Percentiles rank a stretch among this genome's conserved stretches.
Conservation (phyloP, 208 protist species). For the Trypanosoma grayi region DNA sequence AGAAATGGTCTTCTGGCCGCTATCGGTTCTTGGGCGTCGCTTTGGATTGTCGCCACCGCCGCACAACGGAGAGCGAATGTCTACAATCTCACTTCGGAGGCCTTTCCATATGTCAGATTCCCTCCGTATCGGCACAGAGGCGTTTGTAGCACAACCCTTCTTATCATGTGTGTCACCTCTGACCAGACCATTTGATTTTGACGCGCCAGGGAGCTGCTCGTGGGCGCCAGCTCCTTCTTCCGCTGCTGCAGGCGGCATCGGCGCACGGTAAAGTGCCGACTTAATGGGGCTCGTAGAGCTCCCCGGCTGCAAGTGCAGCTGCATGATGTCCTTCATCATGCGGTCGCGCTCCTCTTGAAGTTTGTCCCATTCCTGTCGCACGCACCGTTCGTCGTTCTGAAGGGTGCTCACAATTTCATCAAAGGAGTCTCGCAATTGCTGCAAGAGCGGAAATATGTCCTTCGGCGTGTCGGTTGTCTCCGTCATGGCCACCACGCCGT, state of each 20-base stretch:
- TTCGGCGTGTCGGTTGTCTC: not conserved
- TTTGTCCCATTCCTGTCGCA: slow-evolving; percentile 17
- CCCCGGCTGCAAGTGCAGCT: not conserved
- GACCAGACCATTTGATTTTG: not conserved
- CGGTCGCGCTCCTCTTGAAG: slow-evolving; percentile 25
- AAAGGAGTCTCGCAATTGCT: slow-evolving; percentile 29
- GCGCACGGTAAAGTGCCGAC: not conserved
- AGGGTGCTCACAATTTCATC: slow-evolving; percentile 28
- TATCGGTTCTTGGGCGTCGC: not conserved
- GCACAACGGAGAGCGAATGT: not conserved
- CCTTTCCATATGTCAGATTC: not conserved
- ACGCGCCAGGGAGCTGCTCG: not conserved
- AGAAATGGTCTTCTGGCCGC: too few species aligned
- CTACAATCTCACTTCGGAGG: not conserved
- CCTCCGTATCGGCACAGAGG: too few species aligned
- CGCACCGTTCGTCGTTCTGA: slow-evolving; percentile 20
- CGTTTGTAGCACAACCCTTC: not conserved
- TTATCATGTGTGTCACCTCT: too few species aligned
- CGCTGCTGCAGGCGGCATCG: not conserved
- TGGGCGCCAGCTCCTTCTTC: not conserved
- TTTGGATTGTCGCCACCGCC: not conserved
- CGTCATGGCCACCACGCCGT: too few species aligned
- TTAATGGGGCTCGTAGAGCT: not conserved
- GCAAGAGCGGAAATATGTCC: slow-evolving; percentile 24
- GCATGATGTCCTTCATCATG: slow-evolving; percentile 19